phyloP scores from a whole-genome alignment of 768 basidiomycete genomes.

The Antrodiella citrinella region DNA sequence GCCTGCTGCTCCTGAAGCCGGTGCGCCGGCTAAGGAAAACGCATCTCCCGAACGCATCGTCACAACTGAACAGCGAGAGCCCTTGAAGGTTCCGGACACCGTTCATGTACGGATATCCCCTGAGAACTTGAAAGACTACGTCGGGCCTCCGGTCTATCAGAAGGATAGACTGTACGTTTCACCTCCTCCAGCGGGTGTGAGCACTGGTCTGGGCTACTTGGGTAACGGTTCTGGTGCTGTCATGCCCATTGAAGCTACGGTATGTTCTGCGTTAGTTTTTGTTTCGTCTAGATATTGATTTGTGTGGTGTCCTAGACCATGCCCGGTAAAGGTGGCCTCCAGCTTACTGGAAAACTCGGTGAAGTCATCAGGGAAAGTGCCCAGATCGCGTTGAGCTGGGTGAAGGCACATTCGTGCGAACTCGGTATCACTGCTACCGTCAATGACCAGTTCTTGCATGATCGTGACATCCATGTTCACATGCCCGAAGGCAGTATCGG shows the following conservation, averaged over 20 bases:
- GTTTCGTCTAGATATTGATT: neutral
- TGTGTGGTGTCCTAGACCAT: slow-evolving; percentile 53
- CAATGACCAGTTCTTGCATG: slow-evolving; percentile 72
- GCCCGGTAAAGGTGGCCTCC: slow-evolving; percentile 91
- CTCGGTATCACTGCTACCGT: slow-evolving; percentile 74
- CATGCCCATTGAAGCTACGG: slow-evolving; percentile 95
- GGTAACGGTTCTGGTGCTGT: slow-evolving; percentile 96
- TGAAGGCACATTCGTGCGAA: slow-evolving; percentile 82
- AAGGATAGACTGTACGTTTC: slow-evolving; percentile 84
- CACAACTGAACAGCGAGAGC: slow-evolving; percentile 74
- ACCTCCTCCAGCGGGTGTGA: slow-evolving; percentile 84
- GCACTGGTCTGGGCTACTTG: slow-evolving; percentile 90
- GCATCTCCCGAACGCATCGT: slow-evolving; percentile 40
- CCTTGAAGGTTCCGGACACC: slow-evolving; percentile 68
- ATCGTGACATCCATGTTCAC: slow-evolving; percentile 89
- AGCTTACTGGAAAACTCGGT: slow-evolving; percentile 93
- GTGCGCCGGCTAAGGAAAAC: slow-evolving; percentile 15
- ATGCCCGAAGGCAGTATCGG: slow-evolving; percentile 94
- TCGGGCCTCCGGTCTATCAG: slow-evolving; percentile 92
- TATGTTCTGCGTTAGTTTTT: slow-evolving; percentile 30
- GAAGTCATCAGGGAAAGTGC: slow-evolving; percentile 97
- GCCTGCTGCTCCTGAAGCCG: slow-evolving; percentile 21
- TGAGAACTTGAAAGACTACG: slow-evolving; percentile 91
- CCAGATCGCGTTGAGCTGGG: slow-evolving; percentile 90
- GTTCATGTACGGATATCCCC: slow-evolving; percentile 78